phyloP scores from a whole-genome alignment of 2,329 filamentous ascomycete genomes.

The Paecilomyces sp. region DNA sequence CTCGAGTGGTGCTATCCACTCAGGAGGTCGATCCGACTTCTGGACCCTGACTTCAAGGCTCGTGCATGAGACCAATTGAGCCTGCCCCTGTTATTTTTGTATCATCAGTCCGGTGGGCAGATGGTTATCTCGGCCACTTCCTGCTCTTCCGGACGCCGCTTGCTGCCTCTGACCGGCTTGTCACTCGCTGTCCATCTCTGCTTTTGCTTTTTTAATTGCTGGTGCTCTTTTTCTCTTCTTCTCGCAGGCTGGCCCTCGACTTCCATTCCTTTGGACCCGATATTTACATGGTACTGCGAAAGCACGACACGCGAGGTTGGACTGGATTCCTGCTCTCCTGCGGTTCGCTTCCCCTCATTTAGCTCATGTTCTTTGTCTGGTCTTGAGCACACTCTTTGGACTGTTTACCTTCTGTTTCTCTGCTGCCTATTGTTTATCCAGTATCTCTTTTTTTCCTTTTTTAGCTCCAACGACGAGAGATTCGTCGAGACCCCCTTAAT shows the following conservation, averaged over 20 bases:
- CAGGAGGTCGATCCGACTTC: not conserved
- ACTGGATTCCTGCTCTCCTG: not conserved
- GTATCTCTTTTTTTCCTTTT: not conserved
- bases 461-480: not conserved
- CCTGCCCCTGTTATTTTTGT: not conserved
- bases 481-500: not conserved
- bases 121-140: not conserved
- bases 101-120: not conserved
- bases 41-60: not conserved
- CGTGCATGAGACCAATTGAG: not conserved
- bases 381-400: not conserved
- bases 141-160: not conserved
- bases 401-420: not conserved
- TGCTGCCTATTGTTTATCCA: not conserved
- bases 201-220: no score
- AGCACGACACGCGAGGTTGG: not conserved
- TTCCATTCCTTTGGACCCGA: not conserved
- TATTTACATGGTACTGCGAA: not conserved
- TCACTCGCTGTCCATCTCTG: not conserved
- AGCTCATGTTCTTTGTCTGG: not conserved
- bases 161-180: not conserved
- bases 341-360: not conserved
- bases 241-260: not conserved
- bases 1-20: not conserved
- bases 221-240: not conserved